phyloP scores from a whole-genome alignment of 1,284 basidiomycete genomes.

The Pseudozyma thailandica region DNA sequence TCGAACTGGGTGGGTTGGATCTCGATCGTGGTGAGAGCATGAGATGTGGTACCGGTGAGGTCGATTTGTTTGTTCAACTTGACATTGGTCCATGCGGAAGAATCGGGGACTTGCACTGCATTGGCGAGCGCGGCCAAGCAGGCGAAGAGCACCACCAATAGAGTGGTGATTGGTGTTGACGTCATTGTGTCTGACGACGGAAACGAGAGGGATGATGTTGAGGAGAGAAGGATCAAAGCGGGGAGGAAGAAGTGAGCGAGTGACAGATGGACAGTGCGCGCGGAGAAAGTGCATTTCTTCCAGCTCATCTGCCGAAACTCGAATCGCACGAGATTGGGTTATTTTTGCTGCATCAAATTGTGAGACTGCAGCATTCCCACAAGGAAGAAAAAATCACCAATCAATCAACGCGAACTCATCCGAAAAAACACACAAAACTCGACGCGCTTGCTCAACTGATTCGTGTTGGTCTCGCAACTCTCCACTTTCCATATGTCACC shows the following conservation, averaged over 20 bases:
- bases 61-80: slow-evolving; percentile 51
- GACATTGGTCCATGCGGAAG: slow-evolving; percentile 42
- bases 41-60: slow-evolving; percentile 54
- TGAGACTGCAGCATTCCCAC: no score
- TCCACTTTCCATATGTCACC: neutral
- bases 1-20: slow-evolving; percentile 45
- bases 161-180: neutral
- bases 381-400: neutral
- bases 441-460: slow-evolving; percentile 14
- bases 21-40: slow-evolving; percentile 38
- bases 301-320: slow-evolving; percentile 22
- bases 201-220: slow-evolving; percentile 3
- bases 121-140: neutral
- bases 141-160: slow-evolving; percentile 9
- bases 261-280: slow-evolving; percentile 35
- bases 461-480: slow-evolving; percentile 13
- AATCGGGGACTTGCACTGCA: slow-evolving; percentile 18
- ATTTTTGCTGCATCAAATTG: neutral
- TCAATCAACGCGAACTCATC: slow-evolving; percentile 27
- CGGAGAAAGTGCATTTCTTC: slow-evolving; percentile 17
- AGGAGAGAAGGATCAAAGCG: neutral
- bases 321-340: slow-evolving; percentile 18
- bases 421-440: slow-evolving; percentile 11
- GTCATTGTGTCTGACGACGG: slow-evolving; percentile 1
- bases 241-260: neutral